These are phyloP conservation scores for Cadophora gregata DNA, from an alignment of 2,329 filamentous ascomycete genomes.

Conservation along the genomic window DNA sequence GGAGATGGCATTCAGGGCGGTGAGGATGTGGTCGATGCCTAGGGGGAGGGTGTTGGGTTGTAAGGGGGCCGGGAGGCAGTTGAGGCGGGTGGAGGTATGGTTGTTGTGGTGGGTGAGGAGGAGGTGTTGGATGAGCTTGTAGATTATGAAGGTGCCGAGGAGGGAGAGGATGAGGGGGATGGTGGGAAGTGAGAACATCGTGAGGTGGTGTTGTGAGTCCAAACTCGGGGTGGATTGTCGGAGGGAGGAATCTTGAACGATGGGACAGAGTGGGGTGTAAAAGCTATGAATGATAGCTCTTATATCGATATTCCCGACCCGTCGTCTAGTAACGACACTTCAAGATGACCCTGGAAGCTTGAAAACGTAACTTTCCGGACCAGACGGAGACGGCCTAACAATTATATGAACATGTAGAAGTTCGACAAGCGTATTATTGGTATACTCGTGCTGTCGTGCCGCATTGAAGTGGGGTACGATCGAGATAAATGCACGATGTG, in stretches of 20 bases:
- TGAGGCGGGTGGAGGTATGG: neutral
- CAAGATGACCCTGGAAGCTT: too few species aligned
- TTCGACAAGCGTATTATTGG: neutral
- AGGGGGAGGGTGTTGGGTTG: constrained; percentile 8
- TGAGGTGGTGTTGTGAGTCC: neutral
- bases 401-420: neutral
- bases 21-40: constrained; percentile 9
- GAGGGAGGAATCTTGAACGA: neutral
- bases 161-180: constrained; percentile 5
- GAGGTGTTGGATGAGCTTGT: neutral
- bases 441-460: neutral
- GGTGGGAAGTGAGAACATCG: constrained; percentile 7
- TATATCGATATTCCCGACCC: neutral
- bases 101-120: neutral
- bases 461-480: neutral
- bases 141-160: constrained; percentile 3
- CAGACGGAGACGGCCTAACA: neutral
- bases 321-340: neutral
- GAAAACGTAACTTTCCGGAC: too few species aligned
- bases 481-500: neutral
- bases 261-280: too few species aligned
- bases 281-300: neutral
- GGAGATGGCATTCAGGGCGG: neutral
- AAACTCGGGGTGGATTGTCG: too few species aligned
- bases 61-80: neutral